phyloP scores from a whole-genome alignment of 176 grass and related monocot genomes.

The Oryza glumipatula region DNA sequence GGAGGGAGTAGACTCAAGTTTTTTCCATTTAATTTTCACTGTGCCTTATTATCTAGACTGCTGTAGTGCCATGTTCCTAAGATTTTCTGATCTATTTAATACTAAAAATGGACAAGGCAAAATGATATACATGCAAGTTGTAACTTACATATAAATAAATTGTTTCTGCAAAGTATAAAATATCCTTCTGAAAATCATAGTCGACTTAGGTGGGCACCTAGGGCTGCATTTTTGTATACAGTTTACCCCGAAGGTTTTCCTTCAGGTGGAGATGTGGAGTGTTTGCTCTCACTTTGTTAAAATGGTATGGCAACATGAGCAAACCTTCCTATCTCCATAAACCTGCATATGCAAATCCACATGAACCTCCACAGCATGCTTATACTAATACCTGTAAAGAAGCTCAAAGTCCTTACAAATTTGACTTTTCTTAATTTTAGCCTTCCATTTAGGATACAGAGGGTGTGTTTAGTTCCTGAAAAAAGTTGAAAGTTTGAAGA shows the following conservation, averaged over 20 bases:
- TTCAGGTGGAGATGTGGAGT: background rate
- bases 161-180: background rate
- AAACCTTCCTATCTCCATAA: background rate
- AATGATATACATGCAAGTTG: background rate
- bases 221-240: background rate
- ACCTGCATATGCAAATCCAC: background rate
- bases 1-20: no score
- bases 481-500: no score
- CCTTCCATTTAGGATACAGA: background rate
- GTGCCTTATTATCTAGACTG: background rate
- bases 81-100: background rate
- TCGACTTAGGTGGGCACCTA: background rate
- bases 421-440: background rate
- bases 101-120: background rate
- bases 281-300: background rate
- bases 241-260: background rate
- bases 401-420: background rate
- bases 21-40: background rate
- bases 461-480: no score
- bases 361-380: background rate
- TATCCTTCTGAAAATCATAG: background rate
- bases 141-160: background rate
- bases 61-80: background rate
- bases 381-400: background rate
- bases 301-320: background rate